Conservation (phyloP, 2,329 filamentous ascomycete genomes). For the Orbilia oligospora region DNA sequence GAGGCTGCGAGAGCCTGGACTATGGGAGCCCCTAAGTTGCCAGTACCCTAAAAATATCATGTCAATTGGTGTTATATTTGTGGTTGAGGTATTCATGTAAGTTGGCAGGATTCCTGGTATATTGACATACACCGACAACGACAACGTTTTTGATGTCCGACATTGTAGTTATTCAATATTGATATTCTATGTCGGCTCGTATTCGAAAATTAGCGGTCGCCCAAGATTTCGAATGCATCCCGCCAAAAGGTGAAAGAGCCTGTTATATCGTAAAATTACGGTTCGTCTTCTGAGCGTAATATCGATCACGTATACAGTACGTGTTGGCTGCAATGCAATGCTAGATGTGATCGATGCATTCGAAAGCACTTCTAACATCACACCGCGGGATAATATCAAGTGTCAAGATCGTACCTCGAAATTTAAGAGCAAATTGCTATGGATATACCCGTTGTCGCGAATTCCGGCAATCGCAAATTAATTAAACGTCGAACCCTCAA, state of each 20-base stretch:
- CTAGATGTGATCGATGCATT: too few species aligned
- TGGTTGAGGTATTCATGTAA: neutral
- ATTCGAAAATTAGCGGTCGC: neutral
- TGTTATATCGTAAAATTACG: too few species aligned
- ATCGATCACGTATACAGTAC: too few species aligned
- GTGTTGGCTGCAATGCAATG: too few species aligned
- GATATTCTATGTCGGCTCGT: too few species aligned
- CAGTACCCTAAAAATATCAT: constrained; percentile 34
- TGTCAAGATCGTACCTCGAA: neutral
- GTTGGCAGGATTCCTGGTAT: neutral
- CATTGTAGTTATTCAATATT: constrained; percentile 5
- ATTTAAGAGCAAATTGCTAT: neutral
- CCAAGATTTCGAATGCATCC: too few species aligned
- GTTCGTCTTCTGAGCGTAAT: too few species aligned
- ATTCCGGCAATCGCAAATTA: constrained; percentile 10
- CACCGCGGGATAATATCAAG: too few species aligned
- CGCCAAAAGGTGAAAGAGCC: too few species aligned
- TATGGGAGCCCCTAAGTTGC: constrained; percentile 44
- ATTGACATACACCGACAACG: constrained; percentile 51
- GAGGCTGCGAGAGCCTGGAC: constrained; percentile 37
- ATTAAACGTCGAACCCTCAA: constrained; percentile 14
- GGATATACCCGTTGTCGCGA: neutral
- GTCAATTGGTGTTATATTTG: neutral
- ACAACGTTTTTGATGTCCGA: constrained; percentile 54
- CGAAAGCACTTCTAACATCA: too few species aligned